phyloP scores from a whole-genome alignment of 306 rosid species.

The Abrus precatorius region DNA sequence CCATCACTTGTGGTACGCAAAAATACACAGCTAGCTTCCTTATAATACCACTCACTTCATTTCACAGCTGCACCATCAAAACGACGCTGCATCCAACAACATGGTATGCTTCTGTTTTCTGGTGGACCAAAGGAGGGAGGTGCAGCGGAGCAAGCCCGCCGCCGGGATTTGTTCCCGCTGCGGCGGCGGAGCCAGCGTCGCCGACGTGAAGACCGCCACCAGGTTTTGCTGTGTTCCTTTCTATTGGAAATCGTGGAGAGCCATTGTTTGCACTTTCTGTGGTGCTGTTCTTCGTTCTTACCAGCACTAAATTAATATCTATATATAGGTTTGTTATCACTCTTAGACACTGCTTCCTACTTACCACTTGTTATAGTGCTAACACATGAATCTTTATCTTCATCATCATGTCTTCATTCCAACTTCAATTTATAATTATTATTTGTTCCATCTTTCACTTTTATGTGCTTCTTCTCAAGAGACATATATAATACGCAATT shows the following conservation, averaged over 20 bases:
- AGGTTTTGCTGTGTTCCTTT: constrained; percentile 88
- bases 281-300: constrained; percentile 80
- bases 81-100: not conserved
- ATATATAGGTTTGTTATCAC: too few species aligned
- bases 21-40: not conserved
- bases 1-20: not conserved
- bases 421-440: too few species aligned
- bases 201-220: constrained; percentile 83
- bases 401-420: too few species aligned
- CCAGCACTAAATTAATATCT: constrained; percentile 8
- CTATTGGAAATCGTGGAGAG: constrained; percentile 83
- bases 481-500: too few species aligned
- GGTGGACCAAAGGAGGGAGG: constrained; percentile 75
- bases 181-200: constrained; percentile 94
- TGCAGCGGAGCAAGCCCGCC: constrained; percentile 83
- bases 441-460: too few species aligned
- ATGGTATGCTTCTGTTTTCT: constrained; percentile 90
- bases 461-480: too few species aligned
- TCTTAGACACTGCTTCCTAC: too few species aligned
- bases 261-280: constrained; percentile 80
- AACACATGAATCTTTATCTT: too few species aligned
- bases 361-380: too few species aligned
- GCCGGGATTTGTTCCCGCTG: constrained; percentile 89
- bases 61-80: not conserved
- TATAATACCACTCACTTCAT: not conserved